These are phyloP conservation scores for Stachybotrys chartarum DNA, from an alignment of 2,329 filamentous ascomycete species.

Conservation along the genomic window DNA sequence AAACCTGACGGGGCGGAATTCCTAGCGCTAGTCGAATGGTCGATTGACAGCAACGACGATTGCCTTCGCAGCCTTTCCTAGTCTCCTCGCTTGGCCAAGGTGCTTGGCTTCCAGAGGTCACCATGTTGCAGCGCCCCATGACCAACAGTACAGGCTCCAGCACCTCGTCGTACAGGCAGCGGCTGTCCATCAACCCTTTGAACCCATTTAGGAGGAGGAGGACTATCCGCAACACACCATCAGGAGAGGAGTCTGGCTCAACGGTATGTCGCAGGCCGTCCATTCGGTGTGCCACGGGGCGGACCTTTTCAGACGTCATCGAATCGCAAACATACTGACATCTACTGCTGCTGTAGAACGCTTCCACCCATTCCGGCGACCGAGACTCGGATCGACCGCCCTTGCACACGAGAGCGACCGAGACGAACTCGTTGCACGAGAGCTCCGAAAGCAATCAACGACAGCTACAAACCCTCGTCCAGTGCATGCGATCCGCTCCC, in stretches of 20 bases:
- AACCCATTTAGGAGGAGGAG: not conserved
- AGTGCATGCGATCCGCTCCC: slow-evolving; percentile 26
- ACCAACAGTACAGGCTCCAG: not conserved
- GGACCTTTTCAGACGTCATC: not conserved
- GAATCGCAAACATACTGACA: not conserved
- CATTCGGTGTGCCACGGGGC: not conserved
- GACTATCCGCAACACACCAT: not conserved
- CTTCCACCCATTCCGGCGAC: slow-evolving; percentile 9
- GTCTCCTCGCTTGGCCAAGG: not conserved
- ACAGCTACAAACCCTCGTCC: slow-evolving; percentile 26
- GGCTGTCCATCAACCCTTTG: not conserved
- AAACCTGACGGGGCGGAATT: not conserved
- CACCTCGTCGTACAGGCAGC: not conserved
- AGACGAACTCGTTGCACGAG: slow-evolving; percentile 17
- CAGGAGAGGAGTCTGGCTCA: not conserved
- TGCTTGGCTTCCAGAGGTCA: not conserved
- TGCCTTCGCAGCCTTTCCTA: not conserved
- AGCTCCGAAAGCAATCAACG: slow-evolving; percentile 23
- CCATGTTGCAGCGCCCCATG: not conserved
- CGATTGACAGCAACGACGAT: not conserved
- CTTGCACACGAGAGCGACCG: slow-evolving; percentile 13
- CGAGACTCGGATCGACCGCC: slow-evolving; percentile 18
- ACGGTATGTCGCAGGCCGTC: not conserved
- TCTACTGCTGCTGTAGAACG: not conserved
- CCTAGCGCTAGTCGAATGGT: not conserved